Evolutionary conservation across 495 filamentous ascomycete species (phyloP).

Genomic region (Lasiosphaeria hispida): DNA sequence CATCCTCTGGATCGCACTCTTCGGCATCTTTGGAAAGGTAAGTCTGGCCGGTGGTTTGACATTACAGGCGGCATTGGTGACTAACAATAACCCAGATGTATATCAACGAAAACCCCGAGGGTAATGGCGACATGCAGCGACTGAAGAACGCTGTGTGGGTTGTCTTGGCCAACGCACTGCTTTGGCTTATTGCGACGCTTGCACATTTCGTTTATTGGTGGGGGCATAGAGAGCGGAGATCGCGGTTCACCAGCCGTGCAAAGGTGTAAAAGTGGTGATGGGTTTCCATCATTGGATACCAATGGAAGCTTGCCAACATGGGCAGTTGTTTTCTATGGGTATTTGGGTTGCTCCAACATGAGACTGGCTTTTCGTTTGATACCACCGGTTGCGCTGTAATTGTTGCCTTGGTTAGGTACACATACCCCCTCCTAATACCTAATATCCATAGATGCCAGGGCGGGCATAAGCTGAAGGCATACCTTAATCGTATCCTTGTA

Average conservation of each 20-base stretch:
- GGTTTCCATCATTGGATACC: background rate
- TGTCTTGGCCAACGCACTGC: conserved; percentile 65
- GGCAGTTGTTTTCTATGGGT: background rate
- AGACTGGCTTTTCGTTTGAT: no score
- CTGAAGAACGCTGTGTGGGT: conserved; percentile 91
- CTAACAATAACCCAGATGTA: conserved; percentile 50
- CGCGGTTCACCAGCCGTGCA: conserved; percentile 50
- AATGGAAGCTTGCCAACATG: background rate
- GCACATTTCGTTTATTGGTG: conserved; percentile 44
- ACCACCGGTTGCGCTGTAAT: no score
- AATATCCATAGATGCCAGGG: no score
- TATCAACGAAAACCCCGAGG: conserved; percentile 63
- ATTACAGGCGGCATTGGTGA: conserved; percentile 4
- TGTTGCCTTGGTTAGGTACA: no score
- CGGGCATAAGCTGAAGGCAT: no score
- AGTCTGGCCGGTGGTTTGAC: background rate
- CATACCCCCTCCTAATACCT: no score
- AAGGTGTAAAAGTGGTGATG: conserved; percentile 32
- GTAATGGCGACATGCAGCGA: conserved; percentile 57
- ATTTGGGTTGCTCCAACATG: no score
- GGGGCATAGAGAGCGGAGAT: conserved; percentile 38
- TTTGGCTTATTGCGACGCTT: conserved; percentile 64
- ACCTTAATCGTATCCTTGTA: no score
- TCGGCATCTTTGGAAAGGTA: conserved; percentile 71
- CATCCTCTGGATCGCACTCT: conserved; percentile 74